Percentiles rank a stretch among this genome's conserved stretches.
phyloP scores from a whole-genome alignment of 805 yeast genomes.

The Priceomyces haplophilus region DNA sequence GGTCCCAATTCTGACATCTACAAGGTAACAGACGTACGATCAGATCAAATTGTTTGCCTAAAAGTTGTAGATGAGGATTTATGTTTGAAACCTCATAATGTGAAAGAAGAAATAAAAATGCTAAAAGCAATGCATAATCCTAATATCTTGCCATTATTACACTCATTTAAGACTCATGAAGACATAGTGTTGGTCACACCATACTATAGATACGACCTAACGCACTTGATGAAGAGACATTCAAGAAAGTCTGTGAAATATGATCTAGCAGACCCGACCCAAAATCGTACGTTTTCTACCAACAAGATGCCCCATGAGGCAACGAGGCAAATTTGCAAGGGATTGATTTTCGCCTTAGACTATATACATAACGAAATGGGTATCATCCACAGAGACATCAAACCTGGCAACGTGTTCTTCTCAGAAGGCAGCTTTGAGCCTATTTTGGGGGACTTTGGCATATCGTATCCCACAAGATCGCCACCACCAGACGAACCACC shows the following conservation, averaged over 20 bases:
- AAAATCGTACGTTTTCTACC: conserved; percentile 10
- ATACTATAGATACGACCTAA: conserved; percentile 25
- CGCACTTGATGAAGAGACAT: conserved; percentile 19
- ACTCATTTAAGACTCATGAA: conserved; percentile 23
- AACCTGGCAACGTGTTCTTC: conserved; percentile 36
- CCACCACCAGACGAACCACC: conserved; percentile 38
- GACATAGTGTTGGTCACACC: conserved; percentile 35
- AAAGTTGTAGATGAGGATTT: conserved; percentile 40
- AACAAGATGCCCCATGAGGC: conserved; percentile 13
- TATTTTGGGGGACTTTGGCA: conserved; percentile 65
- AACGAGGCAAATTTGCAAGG: conserved; percentile 13
- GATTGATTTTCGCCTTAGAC: conserved; percentile 22
- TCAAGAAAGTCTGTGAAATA: conserved; percentile 21
- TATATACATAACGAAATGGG: conserved; percentile 29
- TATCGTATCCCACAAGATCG: conserved; percentile 27
- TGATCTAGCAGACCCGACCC: conserved; percentile 21
- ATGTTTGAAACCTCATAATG: conserved; percentile 33
- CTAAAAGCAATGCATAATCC: conserved; percentile 18
- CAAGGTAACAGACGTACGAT: conserved; percentile 16
- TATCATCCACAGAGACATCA: conserved; percentile 42
- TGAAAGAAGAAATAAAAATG: conserved; percentile 28
- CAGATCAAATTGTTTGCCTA: conserved; percentile 22
- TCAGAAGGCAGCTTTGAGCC: conserved; percentile 21
- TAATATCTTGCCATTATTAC: conserved; percentile 17
- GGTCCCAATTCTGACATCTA: conserved; percentile 38